Evolutionary conservation across 371 early-diverging fungal species (phyloP).

Genomic region (Mortierella sp.): DNA sequence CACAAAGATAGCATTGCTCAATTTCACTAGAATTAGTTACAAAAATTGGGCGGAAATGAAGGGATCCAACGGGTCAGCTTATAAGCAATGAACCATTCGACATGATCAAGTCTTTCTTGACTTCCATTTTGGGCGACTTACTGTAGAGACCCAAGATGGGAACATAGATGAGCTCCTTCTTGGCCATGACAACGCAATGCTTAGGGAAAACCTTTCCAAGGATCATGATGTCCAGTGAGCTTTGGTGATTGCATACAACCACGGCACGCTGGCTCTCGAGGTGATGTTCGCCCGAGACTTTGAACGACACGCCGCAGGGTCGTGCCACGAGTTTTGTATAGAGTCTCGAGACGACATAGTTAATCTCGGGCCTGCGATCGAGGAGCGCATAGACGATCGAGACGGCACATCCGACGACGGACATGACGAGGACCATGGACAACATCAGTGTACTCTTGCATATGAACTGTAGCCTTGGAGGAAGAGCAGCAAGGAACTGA

Average conservation of each 20-base stretch:
- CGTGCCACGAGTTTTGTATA: slow-evolving; percentile 60
- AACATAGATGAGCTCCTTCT: slow-evolving; percentile 78
- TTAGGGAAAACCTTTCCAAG: slow-evolving; percentile 80
- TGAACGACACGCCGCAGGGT: slow-evolving; percentile 67
- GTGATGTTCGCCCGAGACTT: slow-evolving; percentile 70
- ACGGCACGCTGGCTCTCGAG: slow-evolving; percentile 71
- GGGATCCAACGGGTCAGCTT: too few relatives aligned
- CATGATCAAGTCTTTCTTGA: background rate
- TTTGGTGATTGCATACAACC: slow-evolving; percentile 89
- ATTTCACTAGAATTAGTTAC: slow-evolving; percentile 64
- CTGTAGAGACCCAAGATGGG: slow-evolving; percentile 92
- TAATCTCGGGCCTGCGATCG: slow-evolving; percentile 59
- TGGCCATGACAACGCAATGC: slow-evolving; percentile 82
- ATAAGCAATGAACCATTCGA: background rate
- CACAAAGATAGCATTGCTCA: slow-evolving; percentile 87
- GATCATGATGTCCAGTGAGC: slow-evolving; percentile 80
- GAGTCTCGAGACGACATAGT: slow-evolving; percentile 69
- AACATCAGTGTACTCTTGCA: slow-evolving; percentile 32
- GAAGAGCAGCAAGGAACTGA: slow-evolving; percentile 28
- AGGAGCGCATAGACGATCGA: slow-evolving; percentile 41
- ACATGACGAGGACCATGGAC: slow-evolving; percentile 36
- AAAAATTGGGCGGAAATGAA: background rate
- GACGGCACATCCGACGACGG: slow-evolving; percentile 38
- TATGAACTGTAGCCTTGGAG: slow-evolving; percentile 39
- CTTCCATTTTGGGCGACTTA: slow-evolving; percentile 58